Evolutionary conservation across 2,329 filamentous ascomycete genomes (phyloP).

Genomic region (Aureobasidium sp.): DNA sequence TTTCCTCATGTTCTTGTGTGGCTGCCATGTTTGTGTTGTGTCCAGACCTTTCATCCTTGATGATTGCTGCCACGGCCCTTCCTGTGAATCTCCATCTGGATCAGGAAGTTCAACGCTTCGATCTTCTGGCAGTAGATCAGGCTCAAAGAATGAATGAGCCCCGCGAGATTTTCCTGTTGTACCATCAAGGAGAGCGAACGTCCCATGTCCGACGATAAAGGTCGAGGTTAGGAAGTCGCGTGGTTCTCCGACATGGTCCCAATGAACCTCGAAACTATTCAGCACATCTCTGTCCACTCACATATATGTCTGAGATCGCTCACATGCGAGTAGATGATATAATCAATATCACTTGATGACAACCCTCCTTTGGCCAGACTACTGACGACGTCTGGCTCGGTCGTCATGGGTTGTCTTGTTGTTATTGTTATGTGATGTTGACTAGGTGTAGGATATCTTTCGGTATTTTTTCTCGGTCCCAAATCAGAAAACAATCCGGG

Average conservation of each 20-base stretch:
- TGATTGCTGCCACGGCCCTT: neutral
- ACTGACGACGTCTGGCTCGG: slow-evolving; percentile 37
- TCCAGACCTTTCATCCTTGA: neutral
- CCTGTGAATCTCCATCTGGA: neutral
- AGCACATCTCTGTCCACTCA: neutral
- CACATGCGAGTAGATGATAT: slow-evolving; percentile 42
- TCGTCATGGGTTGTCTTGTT: slow-evolving; percentile 37
- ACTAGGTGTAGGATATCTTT: slow-evolving; percentile 36
- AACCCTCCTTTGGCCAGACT: slow-evolving; percentile 33
- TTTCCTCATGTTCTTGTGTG: slow-evolving; percentile 27
- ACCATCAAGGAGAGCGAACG: slow-evolving; percentile 32
- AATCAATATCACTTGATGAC: slow-evolving; percentile 29
- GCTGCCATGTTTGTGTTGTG: neutral
- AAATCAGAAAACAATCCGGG: slow-evolving; percentile 46
- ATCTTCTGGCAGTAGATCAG: slow-evolving; percentile 33
- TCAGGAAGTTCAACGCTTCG: slow-evolving; percentile 23
- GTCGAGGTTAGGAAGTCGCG: slow-evolving; percentile 41
- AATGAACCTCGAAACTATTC: slow-evolving; percentile 36
- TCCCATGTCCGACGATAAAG: slow-evolving; percentile 46
- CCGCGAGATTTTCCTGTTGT: slow-evolving; percentile 23
- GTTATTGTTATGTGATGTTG: slow-evolving; percentile 39
- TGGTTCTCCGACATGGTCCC: slow-evolving; percentile 51
- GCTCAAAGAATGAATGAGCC: slow-evolving; percentile 36
- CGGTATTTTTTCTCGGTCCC: slow-evolving; percentile 40
- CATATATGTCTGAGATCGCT: neutral